phyloP scores from a whole-genome alignment of 306 rosid genomes.

The Calophaca sinica region DNA sequence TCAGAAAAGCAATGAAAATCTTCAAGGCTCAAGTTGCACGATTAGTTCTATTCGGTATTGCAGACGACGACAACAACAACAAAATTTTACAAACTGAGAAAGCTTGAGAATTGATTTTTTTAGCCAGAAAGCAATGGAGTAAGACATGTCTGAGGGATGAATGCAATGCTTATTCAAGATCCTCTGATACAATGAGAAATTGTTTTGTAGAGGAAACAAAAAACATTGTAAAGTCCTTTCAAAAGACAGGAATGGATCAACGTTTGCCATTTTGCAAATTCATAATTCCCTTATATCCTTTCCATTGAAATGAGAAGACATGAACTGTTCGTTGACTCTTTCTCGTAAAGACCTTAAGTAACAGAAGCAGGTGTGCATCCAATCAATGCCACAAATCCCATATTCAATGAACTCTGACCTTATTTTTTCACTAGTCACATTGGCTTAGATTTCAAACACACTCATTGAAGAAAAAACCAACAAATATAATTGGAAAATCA shows the following conservation, averaged over 20 bases:
- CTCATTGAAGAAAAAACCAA: constrained; percentile 39
- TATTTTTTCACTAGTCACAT: constrained; percentile 47
- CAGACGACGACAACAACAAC: background rate
- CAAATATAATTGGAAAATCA: no score
- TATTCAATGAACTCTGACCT: constrained; percentile 45
- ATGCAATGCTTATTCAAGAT: constrained; percentile 44
- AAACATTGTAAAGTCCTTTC: constrained; percentile 23
- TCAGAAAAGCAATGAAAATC: constrained; percentile 27
- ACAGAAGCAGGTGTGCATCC: constrained; percentile 39
- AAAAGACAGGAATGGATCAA: constrained; percentile 31
- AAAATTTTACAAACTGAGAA: constrained; percentile 31
- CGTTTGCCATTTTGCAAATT: constrained; percentile 35
- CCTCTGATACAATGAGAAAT: constrained; percentile 20
- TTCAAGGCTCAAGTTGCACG: constrained; percentile 36
- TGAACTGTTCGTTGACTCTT: constrained; percentile 44
- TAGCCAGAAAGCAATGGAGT: constrained; percentile 33
- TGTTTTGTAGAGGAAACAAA: constrained; percentile 38
- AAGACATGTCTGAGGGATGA: constrained; percentile 31
- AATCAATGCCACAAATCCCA: constrained; percentile 39
- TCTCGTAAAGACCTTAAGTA: constrained; percentile 45
- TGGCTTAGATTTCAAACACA: constrained; percentile 51
- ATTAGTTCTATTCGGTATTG: constrained; percentile 22
- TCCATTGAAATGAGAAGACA: constrained; percentile 39
- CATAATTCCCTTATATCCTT: constrained; percentile 32
- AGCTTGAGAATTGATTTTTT: background rate